Base-by-base conservation (phyloP, 2,329 filamentous ascomycete species). In the Zymoseptoria crescenta region DNA sequence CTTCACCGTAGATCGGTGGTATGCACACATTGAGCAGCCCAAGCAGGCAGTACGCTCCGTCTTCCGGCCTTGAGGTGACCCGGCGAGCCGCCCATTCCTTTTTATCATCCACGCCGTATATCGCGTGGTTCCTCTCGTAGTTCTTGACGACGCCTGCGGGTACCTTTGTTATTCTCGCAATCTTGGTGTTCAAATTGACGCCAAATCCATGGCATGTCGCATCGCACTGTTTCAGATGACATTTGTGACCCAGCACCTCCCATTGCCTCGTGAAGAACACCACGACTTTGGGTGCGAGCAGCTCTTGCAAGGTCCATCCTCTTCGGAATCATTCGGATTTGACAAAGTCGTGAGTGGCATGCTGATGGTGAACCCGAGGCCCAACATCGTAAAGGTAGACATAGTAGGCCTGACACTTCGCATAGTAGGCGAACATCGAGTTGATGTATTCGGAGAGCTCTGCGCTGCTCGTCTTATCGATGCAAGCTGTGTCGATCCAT, bases 21-120 rank as follows among this genome's bases (percentile, higher is more conserved):
- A 80, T 76, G 35, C 74, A 71, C 13, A 80, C 69, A 0, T 69
- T 69, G 24, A 80, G 79, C 0, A 80, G 68, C 0, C 78, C 77
- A 1, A 80, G 59, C 0, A 80, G 65, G 4, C 70, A 78, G 51
- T 80, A 80, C 0, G 75, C 76, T 16, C 70, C 68, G 30, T 80
- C 78, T 53, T 80, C 77, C 0, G 57, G 24, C 1, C 54, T 24
- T 0, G 54, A 56, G 1, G 56, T 59, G 0, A 27, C 16, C 6
- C 58, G 45, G 4, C 49, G 20, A 28, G 19, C 16, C 29, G 52
- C 52, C 58, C 58, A 60, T 3, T 9, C 4, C 3, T 51, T 59
- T 4, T 54, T 56, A 8, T 58, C 50, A 13, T 58, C 30, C 9
- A 48, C 28, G 8, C 48, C 41, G 13, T 24, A 58, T 29, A 5